Evolutionary conservation across 345 rosid species (phyloP).

Genomic region (Lepidium sativum): DNA sequence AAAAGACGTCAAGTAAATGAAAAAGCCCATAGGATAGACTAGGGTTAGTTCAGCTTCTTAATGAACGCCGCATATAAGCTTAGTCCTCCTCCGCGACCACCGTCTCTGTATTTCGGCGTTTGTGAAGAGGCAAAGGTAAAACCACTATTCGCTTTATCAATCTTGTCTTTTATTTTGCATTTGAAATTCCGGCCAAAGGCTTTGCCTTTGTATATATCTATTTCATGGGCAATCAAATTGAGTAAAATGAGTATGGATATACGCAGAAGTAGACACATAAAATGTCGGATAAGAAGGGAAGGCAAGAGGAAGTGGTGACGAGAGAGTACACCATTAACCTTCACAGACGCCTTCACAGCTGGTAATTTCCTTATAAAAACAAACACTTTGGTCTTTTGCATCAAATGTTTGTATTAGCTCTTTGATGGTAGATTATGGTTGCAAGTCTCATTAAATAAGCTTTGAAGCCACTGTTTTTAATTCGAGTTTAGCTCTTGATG

Average conservation of each 20-base stretch:
- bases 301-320: conserved; percentile 76
- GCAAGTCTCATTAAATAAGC: not conserved
- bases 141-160: not conserved
- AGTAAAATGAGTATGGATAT: not conserved
- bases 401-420: not conserved
- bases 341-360: conserved; percentile 47
- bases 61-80: not conserved
- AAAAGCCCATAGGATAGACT: conserved; percentile 5
- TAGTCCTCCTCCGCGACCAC: not conserved
- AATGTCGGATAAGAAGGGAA: conserved; percentile 67
- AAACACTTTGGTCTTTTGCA: not conserved
- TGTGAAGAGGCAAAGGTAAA: not conserved
- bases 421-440: not conserved
- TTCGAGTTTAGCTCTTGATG: not conserved
- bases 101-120: conserved; percentile 2
- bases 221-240: not conserved
- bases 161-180: not conserved
- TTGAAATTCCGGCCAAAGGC: not conserved
- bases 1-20: not conserved
- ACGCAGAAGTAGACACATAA: not conserved
- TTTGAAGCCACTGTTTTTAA: not conserved
- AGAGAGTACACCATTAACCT: conserved; percentile 56
- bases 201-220: not conserved
- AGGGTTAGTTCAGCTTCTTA: conserved; percentile 6
- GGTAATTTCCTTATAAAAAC: conserved; percentile 25